phyloP scores from a whole-genome alignment of 306 rosid species.

The Sindora glabra region DNA sequence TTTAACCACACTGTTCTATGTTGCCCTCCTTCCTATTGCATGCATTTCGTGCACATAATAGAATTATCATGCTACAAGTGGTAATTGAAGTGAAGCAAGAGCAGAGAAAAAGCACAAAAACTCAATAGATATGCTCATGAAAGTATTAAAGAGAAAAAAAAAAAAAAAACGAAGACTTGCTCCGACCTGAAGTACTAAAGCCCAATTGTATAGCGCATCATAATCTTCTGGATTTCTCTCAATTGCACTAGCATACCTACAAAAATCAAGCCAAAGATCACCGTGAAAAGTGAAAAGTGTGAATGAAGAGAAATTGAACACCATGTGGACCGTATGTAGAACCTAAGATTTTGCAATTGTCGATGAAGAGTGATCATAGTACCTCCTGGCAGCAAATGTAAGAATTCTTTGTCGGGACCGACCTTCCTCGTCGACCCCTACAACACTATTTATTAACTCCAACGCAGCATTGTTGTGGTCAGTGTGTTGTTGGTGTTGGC shows the following conservation, averaged over 20 bases:
- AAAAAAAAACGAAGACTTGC: slow-evolving; percentile 15
- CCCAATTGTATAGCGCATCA: slow-evolving; percentile 98
- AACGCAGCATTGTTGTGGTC: slow-evolving; percentile 78
- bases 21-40: not conserved
- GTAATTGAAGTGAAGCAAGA: not conserved
- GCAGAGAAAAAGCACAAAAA: not conserved
- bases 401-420: slow-evolving; percentile 95
- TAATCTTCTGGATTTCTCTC: slow-evolving; percentile 92
- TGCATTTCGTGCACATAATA: not conserved
- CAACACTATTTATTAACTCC: slow-evolving; percentile 83
- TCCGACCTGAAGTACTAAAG: slow-evolving; percentile 92
- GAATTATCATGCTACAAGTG: slow-evolving; percentile 11
- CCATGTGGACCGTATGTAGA: not conserved
- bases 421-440: slow-evolving; percentile 90
- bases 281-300: not conserved
- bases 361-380: slow-evolving; percentile 4
- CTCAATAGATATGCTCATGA: no score
- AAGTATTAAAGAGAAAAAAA: no score
- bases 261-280: slow-evolving; percentile 9
- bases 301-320: not conserved
- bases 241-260: slow-evolving; percentile 90
- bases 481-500: slow-evolving; percentile 45
- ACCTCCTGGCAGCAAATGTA: slow-evolving; percentile 98
- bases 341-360: not conserved
- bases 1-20: not conserved